A percentile compares a stretch with the other conserved stretches of the same genome.
phyloP scores from a whole-genome alignment of 495 filamentous ascomycete genomes.

The Penicillium angulare region DNA sequence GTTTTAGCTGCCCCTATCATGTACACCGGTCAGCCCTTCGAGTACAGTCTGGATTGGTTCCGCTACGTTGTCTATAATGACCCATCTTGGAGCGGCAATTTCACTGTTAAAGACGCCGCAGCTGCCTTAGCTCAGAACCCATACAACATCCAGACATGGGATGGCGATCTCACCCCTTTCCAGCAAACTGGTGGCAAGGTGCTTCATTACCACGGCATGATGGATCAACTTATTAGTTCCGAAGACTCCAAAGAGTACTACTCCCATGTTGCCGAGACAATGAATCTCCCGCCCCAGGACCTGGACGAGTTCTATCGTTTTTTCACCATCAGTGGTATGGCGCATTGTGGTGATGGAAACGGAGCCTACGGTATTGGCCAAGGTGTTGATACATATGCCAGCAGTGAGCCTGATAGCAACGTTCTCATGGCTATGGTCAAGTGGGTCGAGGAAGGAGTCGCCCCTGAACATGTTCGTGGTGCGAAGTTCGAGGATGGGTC shows the following conservation, averaged over 20 bases:
- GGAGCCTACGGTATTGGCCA: constrained; percentile 55
- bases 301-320: constrained; percentile 60
- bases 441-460: constrained; percentile 60
- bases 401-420: constrained; percentile 36
- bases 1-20: constrained; percentile 19
- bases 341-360: constrained; percentile 50
- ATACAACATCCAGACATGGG: constrained; percentile 49
- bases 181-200: constrained; percentile 42
- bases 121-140: constrained; percentile 35
- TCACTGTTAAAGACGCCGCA: constrained; percentile 36
- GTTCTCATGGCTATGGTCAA: constrained; percentile 55
- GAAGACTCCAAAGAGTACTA: constrained; percentile 46
- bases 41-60: constrained; percentile 47
- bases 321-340: constrained; percentile 59
- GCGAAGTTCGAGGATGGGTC: constrained; percentile 42
- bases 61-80: constrained; percentile 55
- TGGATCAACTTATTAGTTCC: constrained; percentile 46
- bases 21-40: constrained; percentile 35
- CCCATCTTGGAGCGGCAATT: constrained; percentile 37
- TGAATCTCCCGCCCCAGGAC: constrained; percentile 34
- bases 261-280: constrained; percentile 41
- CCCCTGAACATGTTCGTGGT: constrained; percentile 53
- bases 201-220: constrained; percentile 48
- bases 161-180: constrained; percentile 45
- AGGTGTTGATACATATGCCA: constrained; percentile 24